These are phyloP conservation scores for Schizosaccharomyces versatilis DNA, from an alignment of 1,139 yeast genomes.

Conservation along the genomic window DNA sequence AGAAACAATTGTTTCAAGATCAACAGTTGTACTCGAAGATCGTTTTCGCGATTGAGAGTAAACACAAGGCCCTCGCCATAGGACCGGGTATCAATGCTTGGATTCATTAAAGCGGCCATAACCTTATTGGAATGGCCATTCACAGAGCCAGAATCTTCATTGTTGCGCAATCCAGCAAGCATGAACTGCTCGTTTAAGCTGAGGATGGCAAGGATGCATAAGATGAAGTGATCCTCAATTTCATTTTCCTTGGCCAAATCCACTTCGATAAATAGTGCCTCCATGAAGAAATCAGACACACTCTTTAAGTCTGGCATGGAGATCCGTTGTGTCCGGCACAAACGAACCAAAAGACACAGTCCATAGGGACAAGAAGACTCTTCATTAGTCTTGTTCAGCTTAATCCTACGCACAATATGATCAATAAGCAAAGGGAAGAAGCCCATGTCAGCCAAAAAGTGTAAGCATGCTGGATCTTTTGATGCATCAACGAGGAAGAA, in stretches of 20 bases:
- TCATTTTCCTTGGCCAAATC: slow-evolving; percentile 27
- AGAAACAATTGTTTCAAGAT: slow-evolving; percentile 58
- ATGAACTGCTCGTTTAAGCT: slow-evolving; percentile 69
- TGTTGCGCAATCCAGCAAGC: slow-evolving; percentile 30
- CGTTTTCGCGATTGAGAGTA: slow-evolving; percentile 17
- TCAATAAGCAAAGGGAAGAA: background rate
- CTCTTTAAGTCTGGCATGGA: background rate
- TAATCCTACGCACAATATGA: background rate
- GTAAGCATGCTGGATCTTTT: background rate
- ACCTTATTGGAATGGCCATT: slow-evolving; percentile 32
- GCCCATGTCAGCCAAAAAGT: background rate
- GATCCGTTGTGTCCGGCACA: slow-evolving; percentile 1
- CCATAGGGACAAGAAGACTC: background rate
- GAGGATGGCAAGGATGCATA: slow-evolving; percentile 50
- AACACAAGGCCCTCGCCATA: slow-evolving; percentile 3
- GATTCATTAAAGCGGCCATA: slow-evolving; percentile 14
- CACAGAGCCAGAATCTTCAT: slow-evolving; percentile 17
- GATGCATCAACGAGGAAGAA: background rate
- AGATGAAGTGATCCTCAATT: slow-evolving; percentile 39
- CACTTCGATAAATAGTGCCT: slow-evolving; percentile 31
- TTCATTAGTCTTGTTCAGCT: background rate
- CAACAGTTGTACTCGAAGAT: slow-evolving; percentile 50
- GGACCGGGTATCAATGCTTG: slow-evolving; percentile 5
- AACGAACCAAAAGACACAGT: background rate
- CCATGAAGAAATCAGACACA: slow-evolving; percentile 26